Evolutionary conservation across 371 early-diverging fungal genomes (phyloP), one percentile per base, ranked within the genome.

Genomic region (Lichtheimia corymbifera): DNA sequence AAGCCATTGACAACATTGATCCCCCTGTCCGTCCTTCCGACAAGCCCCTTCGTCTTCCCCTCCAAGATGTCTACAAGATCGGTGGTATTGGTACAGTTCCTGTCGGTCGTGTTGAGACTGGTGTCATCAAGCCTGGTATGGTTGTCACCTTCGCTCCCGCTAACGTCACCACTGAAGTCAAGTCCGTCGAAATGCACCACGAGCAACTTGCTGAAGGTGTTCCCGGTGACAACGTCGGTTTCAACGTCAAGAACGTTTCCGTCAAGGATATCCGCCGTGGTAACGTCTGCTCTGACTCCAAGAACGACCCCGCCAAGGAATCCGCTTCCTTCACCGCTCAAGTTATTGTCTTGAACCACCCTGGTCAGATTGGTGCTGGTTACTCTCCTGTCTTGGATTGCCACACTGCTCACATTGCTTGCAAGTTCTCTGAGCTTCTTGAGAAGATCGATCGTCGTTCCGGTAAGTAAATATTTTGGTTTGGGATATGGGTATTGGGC

Each of bases 181-280:
- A 93, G 89, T 95, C 96, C 84, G 95, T 97, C 66, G 96, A 96
- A 87, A 97, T 96, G 97, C 97, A 96, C 84, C 95, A 96, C 93
- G 94, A 96, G 84, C 83, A 85, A 68, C 87, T 96, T 70, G 73
- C 74, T 66, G 88, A 96, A 86, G 97, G 95, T 88, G 76, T 88
- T 53, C 94, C 98, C 79, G 98, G 98, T 72, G 97, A 97, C 91
- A 95, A 94, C 89, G 96, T 96, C 70, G 96, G 95, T 74, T 94
- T 97, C 93, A 94, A 94, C 93, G 92, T 96, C 82, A 95, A 93
- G 93, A 93, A 93, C 91, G 93, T 95, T 55, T 93, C 94, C 68
- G 92, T 93, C 83, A 93, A 93, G 90, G 94, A 95, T 75, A 93
- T 95, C 85, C 94, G 94, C 71, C 94, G 96, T 89, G 98, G 97